Evolutionary conservation across 129 eudicot species (phyloP), one percentile per base, ranked within the genome.

Genomic region (Oenanthe sinensis): DNA sequence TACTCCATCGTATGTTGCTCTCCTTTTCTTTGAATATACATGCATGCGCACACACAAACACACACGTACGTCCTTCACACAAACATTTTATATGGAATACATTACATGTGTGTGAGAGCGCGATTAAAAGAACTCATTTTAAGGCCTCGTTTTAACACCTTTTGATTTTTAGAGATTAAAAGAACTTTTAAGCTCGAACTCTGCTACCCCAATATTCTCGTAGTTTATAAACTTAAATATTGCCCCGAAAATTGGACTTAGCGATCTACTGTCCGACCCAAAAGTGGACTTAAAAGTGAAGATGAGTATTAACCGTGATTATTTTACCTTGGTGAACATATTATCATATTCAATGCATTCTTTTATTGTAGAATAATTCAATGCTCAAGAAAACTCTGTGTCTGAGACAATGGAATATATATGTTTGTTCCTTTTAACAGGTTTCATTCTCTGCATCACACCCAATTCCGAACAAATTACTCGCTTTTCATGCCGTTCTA

Each of bases 401-500:
- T 20, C n/a, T 54, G 62, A 54, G 62, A 7, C 6, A 50, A 50
- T 50, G 5, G 2, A 4, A 17, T 17, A 5, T 52, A 2, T 13
- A 2, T n/a, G 3, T 65, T 10, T 65, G 4, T 10, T 65, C 5
- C 20, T 26, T 26, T 30, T 0, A 10, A 36, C 68, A 90, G 97
- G 83, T 92, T 70, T 83, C 97, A 92, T 77, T 90, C 96, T 17
- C 73, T 92, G 75, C 97, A 92, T 80, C 97, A 92, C 74, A 92
- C 97, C 52, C 92, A 92, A 67, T 92, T 89, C 46, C 86, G 96
- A 49, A 90, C 96, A 36, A 92, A 92, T 73, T 92, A 90, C 70
- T 86, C 92, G 0, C 85, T 92, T 40, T 92, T 92, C 88, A 86
- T 92, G 97, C 96, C 97, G 7, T 79, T 92, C 24, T 92, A 92